Evolutionary conservation across 2,329 filamentous ascomycete genomes (phyloP).

Genomic region (Trichoderma hamatum): DNA sequence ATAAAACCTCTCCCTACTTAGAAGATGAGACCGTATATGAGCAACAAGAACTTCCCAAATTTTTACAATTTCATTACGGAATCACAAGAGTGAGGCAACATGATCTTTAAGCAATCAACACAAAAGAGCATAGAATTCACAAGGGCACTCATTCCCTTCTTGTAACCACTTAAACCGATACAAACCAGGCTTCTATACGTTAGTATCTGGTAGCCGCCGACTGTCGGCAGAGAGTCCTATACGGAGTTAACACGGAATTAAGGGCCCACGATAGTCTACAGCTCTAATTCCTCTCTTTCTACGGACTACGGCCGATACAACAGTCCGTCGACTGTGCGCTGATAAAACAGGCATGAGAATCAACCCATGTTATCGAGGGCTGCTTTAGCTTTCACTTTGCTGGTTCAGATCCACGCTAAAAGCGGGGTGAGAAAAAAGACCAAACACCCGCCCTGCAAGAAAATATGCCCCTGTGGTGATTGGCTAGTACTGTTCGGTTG

Average conservation of each 20-base stretch:
- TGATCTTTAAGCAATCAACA: background rate
- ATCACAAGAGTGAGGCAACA: background rate
- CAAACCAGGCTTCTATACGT: background rate
- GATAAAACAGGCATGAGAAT: background rate
- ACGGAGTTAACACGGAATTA: constrained; percentile 14
- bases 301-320: background rate
- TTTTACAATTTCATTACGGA: background rate
- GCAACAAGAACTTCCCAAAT: background rate
- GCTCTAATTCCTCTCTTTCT: too few relatives aligned
- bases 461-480: background rate
- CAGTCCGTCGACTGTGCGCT: background rate
- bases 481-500: background rate
- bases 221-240: background rate
- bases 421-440: background rate
- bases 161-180: background rate
- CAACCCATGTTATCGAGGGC: background rate
- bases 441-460: background rate
- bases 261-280: background rate
- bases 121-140: background rate
- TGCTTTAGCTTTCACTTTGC: background rate
- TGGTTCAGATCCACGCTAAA: background rate
- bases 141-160: background rate
- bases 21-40: too few relatives aligned
- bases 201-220: background rate
- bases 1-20: too few relatives aligned